A percentile compares a stretch with the other conserved stretches of the same genome.
phyloP scores from a whole-genome alignment of 495 filamentous ascomycete species.

The Hypoxylon lienhwacheense region DNA sequence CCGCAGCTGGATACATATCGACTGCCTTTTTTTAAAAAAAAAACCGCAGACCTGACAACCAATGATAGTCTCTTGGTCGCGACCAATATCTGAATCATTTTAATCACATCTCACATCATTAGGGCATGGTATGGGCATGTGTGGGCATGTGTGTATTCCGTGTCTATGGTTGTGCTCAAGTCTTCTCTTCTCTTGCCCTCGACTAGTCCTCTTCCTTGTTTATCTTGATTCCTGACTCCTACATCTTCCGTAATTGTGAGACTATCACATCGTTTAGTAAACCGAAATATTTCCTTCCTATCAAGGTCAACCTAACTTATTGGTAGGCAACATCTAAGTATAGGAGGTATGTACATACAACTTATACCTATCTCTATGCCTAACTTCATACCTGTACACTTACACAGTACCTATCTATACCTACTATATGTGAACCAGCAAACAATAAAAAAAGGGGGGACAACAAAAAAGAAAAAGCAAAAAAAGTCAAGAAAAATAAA shows the following conservation, averaged over 20 bases:
- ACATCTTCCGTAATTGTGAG: slow-evolving; percentile 29
- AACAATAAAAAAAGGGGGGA: slow-evolving; percentile 11
- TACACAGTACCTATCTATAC: not conserved
- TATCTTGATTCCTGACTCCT: not conserved
- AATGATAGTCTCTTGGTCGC: slow-evolving; percentile 22
- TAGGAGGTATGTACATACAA: too few species aligned
- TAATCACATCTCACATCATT: slow-evolving; percentile 35
- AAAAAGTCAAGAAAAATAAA: slow-evolving; percentile 17
- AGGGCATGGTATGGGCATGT: slow-evolving; percentile 17
- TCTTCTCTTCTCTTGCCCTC: too few species aligned
- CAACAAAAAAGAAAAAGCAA: too few species aligned
- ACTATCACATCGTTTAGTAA: slow-evolving; percentile 2
- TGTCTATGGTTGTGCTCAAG: too few species aligned
- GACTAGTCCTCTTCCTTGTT: not conserved
- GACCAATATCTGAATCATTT: slow-evolving; percentile 32
- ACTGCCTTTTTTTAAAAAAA: too few species aligned
- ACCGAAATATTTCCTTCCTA: slow-evolving; percentile 8
- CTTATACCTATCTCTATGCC: too few species aligned
- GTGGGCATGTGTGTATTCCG: too few species aligned
- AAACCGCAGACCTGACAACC: slow-evolving; percentile 9
- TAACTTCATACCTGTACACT: too few species aligned
- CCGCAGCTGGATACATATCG: slow-evolving; percentile 15
- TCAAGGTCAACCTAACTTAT: slow-evolving; percentile 16
- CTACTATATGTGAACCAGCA: slow-evolving; percentile 4
- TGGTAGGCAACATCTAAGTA: slow-evolving; percentile 1